phyloP scores from a whole-genome alignment of 2,329 filamentous ascomycete species.

The Trichoderma koningiopsis region DNA sequence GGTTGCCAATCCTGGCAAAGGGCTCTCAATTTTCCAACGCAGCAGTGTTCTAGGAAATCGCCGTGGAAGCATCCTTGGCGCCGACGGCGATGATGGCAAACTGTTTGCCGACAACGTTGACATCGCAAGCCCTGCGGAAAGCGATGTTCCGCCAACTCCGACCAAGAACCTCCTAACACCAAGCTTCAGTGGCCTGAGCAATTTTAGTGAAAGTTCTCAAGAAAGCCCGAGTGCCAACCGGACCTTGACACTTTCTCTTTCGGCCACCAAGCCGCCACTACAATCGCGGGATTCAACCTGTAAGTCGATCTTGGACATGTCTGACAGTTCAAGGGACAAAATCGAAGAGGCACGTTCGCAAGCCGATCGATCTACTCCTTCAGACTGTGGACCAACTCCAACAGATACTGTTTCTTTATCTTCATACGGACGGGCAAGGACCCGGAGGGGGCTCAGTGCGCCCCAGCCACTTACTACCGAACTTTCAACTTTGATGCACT shows the following conservation, averaged over 20 bases:
- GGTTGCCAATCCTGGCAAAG: constrained; percentile 60
- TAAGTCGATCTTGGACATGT: constrained; percentile 45
- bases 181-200: constrained; percentile 45
- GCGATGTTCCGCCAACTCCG: constrained; percentile 87
- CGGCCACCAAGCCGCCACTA: constrained; percentile 43
- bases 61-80: constrained; percentile 73
- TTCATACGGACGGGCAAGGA: constrained; percentile 42
- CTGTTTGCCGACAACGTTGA: constrained; percentile 40
- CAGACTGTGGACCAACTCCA: constrained; percentile 39
- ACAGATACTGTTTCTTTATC: constrained; percentile 41
- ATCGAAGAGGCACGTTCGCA: constrained; percentile 28
- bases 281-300: constrained; percentile 44
- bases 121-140: constrained; percentile 37
- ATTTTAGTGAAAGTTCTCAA: constrained; percentile 43
- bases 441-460: constrained; percentile 37
- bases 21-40: constrained; percentile 67
- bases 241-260: constrained; percentile 46
- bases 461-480: constrained; percentile 41
- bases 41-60: constrained; percentile 51
- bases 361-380: constrained; percentile 34
- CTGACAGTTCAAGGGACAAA: constrained; percentile 24
- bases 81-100: constrained; percentile 75
- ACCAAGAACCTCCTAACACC: constrained; percentile 68
- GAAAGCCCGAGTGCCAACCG: constrained; percentile 54
- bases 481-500: constrained; percentile 27